These are phyloP conservation scores for Seminavis robusta DNA, from an alignment of 108 stramenopile species.

Conservation along the genomic window DNA sequence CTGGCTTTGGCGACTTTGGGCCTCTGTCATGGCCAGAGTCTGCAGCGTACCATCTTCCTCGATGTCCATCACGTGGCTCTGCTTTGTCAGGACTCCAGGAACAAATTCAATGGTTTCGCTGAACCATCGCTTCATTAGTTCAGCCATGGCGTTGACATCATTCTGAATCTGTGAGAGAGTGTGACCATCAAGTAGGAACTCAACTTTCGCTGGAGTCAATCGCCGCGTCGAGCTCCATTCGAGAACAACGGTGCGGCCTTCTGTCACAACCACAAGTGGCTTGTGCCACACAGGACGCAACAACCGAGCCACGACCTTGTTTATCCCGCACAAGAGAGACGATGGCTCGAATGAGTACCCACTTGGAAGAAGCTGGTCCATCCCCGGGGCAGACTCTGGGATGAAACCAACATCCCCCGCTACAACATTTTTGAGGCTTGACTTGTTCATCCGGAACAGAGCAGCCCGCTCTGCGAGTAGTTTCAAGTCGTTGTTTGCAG, in stretches of 20 bases:
- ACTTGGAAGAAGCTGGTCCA: constrained; percentile 37
- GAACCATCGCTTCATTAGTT: constrained; percentile 57
- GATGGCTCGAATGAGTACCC: constrained; percentile 72
- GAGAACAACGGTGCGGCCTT: constrained; percentile 50
- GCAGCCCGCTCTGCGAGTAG: constrained; percentile 44
- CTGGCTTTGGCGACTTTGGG: constrained; percentile 53
- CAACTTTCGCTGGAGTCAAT: constrained; percentile 73
- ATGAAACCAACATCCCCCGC: not conserved
- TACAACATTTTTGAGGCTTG: constrained; percentile 26
- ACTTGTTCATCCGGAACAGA: constrained; percentile 17
- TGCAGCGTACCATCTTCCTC: constrained; percentile 38
- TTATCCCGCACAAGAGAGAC: constrained; percentile 66
- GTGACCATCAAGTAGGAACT: constrained; percentile 67
- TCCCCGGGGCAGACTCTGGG: not conserved
- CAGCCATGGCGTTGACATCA: constrained; percentile 47
- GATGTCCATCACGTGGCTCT: constrained; percentile 47
- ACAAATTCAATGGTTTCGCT: constrained; percentile 49
- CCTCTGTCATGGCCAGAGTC: constrained; percentile 37
- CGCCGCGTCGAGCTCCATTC: constrained; percentile 12
- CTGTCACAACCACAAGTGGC: constrained; percentile 81
- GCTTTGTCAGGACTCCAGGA: constrained; percentile 37
- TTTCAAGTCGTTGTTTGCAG: constrained; percentile 25
- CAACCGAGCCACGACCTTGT: constrained; percentile 55
- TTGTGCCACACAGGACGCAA: constrained; percentile 88
- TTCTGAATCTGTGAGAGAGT: constrained; percentile 52